Conservation (phyloP, 2,329 filamentous ascomycete genomes). For the Xylariaceae sp. region DNA sequence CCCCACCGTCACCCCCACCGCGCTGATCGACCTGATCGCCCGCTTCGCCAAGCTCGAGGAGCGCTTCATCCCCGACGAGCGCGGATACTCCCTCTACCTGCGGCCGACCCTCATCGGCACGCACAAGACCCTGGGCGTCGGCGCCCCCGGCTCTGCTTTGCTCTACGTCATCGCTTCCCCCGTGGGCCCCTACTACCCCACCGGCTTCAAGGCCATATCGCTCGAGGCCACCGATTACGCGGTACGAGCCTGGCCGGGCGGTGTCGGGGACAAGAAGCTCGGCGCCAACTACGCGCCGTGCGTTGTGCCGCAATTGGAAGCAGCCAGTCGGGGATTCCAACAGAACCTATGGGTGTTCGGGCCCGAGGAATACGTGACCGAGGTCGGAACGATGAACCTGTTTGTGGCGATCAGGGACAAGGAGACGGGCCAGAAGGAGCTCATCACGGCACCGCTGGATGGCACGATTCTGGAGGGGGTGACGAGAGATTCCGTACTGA, state of each 20-base stretch:
- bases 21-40: slow-evolving; percentile 79
- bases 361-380: slow-evolving; percentile 92
- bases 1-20: slow-evolving; percentile 76
- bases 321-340: slow-evolving; percentile 88
- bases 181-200: slow-evolving; percentile 97
- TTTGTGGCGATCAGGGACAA: slow-evolving; percentile 86
- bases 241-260: slow-evolving; percentile 95
- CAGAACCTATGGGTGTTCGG: slow-evolving; percentile 99
- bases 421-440: slow-evolving; percentile 86
- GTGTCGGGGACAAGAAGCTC: slow-evolving; percentile 97
- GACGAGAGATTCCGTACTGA: slow-evolving; percentile 87
- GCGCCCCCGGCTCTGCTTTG: slow-evolving; percentile 86
- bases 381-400: slow-evolving; percentile 99
- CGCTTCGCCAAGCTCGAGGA: slow-evolving; percentile 79
- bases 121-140: slow-evolving; percentile 89
- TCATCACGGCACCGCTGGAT: slow-evolving; percentile 93
- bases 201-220: slow-evolving; percentile 95
- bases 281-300: slow-evolving; percentile 99
- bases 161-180: slow-evolving; percentile 95
- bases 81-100: slow-evolving; percentile 93
- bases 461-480: slow-evolving; percentile 96
- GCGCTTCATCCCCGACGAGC: slow-evolving; percentile 83
- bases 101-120: slow-evolving; percentile 97
- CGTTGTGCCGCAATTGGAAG: slow-evolving; percentile 93
- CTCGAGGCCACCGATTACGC: slow-evolving; percentile 96